Percentiles rank a stretch among this genome's conserved stretches.
phyloP scores from a whole-genome alignment of 805 yeast genomes.

The Candida boleticola region DNA sequence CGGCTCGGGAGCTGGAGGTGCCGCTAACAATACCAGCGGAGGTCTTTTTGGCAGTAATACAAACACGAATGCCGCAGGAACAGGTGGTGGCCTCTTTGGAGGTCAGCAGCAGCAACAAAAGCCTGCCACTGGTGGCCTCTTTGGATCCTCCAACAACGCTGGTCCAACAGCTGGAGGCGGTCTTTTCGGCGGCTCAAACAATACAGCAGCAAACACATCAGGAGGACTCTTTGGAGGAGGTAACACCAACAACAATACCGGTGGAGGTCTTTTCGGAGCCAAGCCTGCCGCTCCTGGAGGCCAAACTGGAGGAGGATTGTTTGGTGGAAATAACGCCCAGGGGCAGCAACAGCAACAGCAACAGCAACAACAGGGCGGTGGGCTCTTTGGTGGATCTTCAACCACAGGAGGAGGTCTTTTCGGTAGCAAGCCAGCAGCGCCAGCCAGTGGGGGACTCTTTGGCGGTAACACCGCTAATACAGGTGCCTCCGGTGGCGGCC shows the following conservation, averaged over 20 bases:
- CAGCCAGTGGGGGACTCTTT: constrained; percentile 18
- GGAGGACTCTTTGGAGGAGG: constrained; percentile 16
- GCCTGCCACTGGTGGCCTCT: constrained; percentile 10
- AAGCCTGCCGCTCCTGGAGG: constrained; percentile 13
- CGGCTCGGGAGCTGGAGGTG: constrained; percentile 5
- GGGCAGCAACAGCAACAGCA: not conserved
- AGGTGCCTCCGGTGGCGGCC: constrained; percentile 8
- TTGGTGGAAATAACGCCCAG: constrained; percentile 11
- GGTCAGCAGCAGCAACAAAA: constrained; percentile 4
- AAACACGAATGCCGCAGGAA: constrained; percentile 11
- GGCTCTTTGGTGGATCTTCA: constrained; percentile 12
- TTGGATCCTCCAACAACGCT: constrained; percentile 5
- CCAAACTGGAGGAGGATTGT: constrained; percentile 17
- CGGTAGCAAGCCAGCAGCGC: constrained; percentile 11
- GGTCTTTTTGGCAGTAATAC: constrained; percentile 20
- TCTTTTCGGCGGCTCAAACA: constrained; percentile 20
- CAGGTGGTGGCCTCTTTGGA: constrained; percentile 21
- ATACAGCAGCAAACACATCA: constrained; percentile 8
- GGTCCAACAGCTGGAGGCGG: constrained; percentile 16
- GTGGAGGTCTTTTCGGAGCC: constrained; percentile 29
- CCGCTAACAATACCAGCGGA: constrained; percentile 19
- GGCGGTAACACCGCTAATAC: constrained; percentile 6
- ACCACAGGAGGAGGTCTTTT: constrained; percentile 13
- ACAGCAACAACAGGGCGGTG: constrained; percentile 3
- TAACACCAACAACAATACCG: constrained; percentile 3